Percentiles rank a stretch among this genome's conserved stretches.
These are phyloP conservation scores for Phytophthora quininea DNA, from an alignment of 352 stramenopile species.

Conservation along the genomic window DNA sequence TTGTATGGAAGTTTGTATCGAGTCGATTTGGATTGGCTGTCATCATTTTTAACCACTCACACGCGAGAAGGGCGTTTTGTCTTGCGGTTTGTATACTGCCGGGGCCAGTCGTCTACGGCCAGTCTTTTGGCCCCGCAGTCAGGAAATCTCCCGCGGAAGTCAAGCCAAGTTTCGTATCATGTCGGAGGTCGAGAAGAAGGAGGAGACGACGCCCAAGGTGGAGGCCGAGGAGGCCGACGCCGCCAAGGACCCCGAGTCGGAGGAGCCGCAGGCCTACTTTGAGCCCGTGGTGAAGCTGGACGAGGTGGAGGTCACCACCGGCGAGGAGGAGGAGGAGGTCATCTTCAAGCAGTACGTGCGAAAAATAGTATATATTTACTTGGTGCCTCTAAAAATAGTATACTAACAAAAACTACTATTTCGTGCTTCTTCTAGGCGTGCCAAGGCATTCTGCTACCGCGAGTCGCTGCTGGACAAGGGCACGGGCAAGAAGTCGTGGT, in stretches of 20 bases:
- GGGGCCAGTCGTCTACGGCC: slow-evolving; percentile 17
- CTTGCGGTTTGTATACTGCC: not conserved
- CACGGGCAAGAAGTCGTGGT: slow-evolving; percentile 97
- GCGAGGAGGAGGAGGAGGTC: slow-evolving; percentile 97
- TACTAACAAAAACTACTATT: not conserved
- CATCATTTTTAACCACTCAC: too few species aligned
- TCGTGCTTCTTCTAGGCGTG: slow-evolving; percentile 54
- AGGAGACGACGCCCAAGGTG: slow-evolving; percentile 68
- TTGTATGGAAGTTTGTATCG: too few species aligned
- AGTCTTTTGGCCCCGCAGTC: slow-evolving; percentile 26
- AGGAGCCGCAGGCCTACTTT: slow-evolving; percentile 90
- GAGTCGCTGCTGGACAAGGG: slow-evolving; percentile 98
- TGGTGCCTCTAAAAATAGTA: slow-evolving; percentile 21
- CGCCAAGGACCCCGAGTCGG: slow-evolving; percentile 72
- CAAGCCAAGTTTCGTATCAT: slow-evolving; percentile 33
- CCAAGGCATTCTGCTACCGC: slow-evolving; percentile 97
- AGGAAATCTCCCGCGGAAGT: slow-evolving; percentile 9
- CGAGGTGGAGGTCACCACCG: slow-evolving; percentile 96
- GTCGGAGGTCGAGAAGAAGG: slow-evolving; percentile 74
- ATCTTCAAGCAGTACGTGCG: slow-evolving; percentile 88
- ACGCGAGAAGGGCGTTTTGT: too few species aligned
- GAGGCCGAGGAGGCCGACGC: slow-evolving; percentile 59
- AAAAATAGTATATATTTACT: slow-evolving; percentile 8
- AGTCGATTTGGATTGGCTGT: too few species aligned
- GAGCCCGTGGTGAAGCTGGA: slow-evolving; percentile 90